Evolutionary conservation across 192 early-diverging fungal species (phyloP), one percentile per base, ranked within the genome.

Genomic region (Paraglomus brasilianum): DNA sequence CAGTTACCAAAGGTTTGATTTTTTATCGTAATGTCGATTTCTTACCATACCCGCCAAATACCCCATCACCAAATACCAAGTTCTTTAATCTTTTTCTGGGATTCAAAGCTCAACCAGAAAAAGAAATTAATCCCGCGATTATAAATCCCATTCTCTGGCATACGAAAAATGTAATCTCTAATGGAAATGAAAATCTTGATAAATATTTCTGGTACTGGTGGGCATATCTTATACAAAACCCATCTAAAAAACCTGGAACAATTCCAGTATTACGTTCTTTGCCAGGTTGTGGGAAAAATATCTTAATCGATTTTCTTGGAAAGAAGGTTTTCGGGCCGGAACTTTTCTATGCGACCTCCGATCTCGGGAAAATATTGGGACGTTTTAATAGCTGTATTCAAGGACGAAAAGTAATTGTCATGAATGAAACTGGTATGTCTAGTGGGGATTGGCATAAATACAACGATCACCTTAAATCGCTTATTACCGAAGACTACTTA

Each of bases 191-290:
- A 55, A 24, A 55, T 15, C 17, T 55, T 55, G 24, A 17, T 55
- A 55, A 55, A 55, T 55, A 55, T 55, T 55, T 55, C 52, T 55
- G 52, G 52, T 17, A 55, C 52, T 55, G 52, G 52, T 11, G 11
- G 11, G 21, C 15, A 56, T 56, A 56, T 56, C 1, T 56, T 24
- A 21, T 56, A 1, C 7, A 22, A 56, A 11, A 56, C n/a, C 52
- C 52, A 55, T 55, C 52, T 55, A 55, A 55, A 55, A 55, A 55
- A 17, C 52, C 52, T 55, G 52, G 52, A 55, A 55, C 52, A 56
- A 56, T 6, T 56, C 53, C 11, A 4, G 53, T 56, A 6, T 56
- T 56, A 30, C 53, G 53, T 56, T 49, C 17, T 19, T 49, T 49
- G 17, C 48, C 48, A 49, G 48, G 48, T 49, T 49, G 48, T 19